Percentiles rank a stretch among this genome's conserved stretches.
These are phyloP conservation scores for Batkoa obscura DNA, from an alignment of 371 early-diverging fungal species.

Conservation along the genomic window DNA sequence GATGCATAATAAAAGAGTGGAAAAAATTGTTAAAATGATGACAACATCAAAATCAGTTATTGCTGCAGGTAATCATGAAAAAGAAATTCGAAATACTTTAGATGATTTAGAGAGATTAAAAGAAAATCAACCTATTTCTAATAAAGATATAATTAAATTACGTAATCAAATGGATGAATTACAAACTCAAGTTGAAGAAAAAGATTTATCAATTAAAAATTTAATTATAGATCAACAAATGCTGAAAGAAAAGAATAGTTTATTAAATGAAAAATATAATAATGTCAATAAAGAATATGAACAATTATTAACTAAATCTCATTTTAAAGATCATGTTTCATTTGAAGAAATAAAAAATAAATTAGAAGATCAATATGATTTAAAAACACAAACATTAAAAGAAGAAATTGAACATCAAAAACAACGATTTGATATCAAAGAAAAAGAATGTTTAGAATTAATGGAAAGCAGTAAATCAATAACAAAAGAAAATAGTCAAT, in stretches of 20 bases:
- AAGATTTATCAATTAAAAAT: too few species aligned
- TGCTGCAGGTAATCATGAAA: conserved; percentile 43
- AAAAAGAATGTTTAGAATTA: not conserved
- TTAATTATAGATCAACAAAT: conserved; percentile 36
- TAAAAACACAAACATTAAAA: conserved; percentile 62
- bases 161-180: conserved; percentile 42
- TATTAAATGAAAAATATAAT: conserved; percentile 46
- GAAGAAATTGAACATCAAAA: conserved; percentile 48
- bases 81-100: conserved; percentile 45
- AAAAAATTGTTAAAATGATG: conserved; percentile 75
- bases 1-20: conserved; percentile 40
- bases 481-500: not conserved
- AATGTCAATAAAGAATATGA: conserved; percentile 72
- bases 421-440: too few species aligned
- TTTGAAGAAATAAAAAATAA: not conserved
- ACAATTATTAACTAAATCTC: conserved; percentile 33
- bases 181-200: conserved; percentile 38
- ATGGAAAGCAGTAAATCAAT: not conserved
- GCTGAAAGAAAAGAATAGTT: conserved; percentile 37
- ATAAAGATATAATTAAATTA: conserved; percentile 56
- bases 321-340: not conserved
- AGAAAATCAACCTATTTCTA: conserved; percentile 23
- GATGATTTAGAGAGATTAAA: conserved; percentile 29
- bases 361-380: conserved; percentile 63
- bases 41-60: conserved; percentile 45